phyloP scores from a whole-genome alignment of 75 land plant species.

The Selaginella tamariscina region DNA sequence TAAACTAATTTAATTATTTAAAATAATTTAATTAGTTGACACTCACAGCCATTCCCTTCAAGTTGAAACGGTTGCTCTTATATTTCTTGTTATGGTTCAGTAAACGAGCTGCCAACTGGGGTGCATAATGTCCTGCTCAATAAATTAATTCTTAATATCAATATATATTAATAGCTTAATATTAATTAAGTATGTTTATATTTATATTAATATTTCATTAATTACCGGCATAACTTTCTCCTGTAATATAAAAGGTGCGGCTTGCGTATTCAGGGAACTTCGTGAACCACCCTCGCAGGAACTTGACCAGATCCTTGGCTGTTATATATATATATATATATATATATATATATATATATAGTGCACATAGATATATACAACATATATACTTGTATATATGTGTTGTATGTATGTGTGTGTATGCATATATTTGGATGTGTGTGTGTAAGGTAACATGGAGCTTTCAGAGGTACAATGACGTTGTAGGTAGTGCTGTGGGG shows the following conservation, averaged over 20 bases:
- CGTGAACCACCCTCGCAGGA: not conserved
- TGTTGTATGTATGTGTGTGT: too few species aligned
- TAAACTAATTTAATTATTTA: too few species aligned
- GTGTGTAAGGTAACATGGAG: not conserved
- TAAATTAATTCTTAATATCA: not conserved
- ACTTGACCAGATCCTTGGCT: not conserved
- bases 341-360: too few species aligned
- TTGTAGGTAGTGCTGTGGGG: not conserved
- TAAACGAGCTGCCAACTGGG: not conserved
- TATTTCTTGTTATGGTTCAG: not conserved
- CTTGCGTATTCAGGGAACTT: constrained; percentile 4
- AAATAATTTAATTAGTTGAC: not conserved
- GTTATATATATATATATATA: too few species aligned
- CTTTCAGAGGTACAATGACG: not conserved
- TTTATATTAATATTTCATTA: too few species aligned
- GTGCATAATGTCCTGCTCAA: not conserved
- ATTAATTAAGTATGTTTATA: too few species aligned
- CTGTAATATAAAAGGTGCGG: not conserved
- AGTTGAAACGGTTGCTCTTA: not conserved
- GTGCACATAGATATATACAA: too few species aligned
- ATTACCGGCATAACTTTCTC: constrained; percentile 12
- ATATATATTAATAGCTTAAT: too few species aligned
- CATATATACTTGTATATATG: too few species aligned
- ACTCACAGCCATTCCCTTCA: not conserved
- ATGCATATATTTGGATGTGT: not conserved